These are phyloP conservation scores for Inonotus hispidus DNA, from an alignment of 1,284 basidiomycete species.

Conservation along the genomic window DNA sequence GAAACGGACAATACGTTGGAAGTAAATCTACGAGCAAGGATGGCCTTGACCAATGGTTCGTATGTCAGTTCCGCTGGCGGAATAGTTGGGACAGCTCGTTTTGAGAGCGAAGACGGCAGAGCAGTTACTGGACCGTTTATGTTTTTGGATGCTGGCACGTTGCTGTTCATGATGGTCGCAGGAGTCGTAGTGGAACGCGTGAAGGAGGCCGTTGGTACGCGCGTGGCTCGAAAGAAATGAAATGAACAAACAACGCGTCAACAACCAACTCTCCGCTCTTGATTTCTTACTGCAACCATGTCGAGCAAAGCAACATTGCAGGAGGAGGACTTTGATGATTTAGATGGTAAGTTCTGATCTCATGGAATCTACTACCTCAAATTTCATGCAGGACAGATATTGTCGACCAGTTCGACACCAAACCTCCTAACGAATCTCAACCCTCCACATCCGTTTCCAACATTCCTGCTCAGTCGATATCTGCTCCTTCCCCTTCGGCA, in stretches of 20 bases:
- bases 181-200: neutral
- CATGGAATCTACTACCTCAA: neutral
- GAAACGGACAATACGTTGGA: conserved; percentile 48
- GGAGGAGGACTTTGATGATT: conserved; percentile 70
- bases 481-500: conserved; percentile 26
- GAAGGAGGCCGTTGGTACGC: neutral
- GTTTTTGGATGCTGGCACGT: neutral
- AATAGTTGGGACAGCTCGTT: conserved; percentile 41
- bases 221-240: neutral
- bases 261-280: neutral
- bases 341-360: conserved; percentile 50
- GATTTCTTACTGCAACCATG: neutral
- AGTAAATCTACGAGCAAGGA: conserved; percentile 51
- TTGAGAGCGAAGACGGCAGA: conserved; percentile 35
- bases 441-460: neutral
- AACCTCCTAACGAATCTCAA: conserved; percentile 29
- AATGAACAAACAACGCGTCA: conserved; percentile 1
- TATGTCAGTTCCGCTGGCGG: conserved; percentile 46
- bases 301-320: conserved; percentile 17
- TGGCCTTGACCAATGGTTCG: conserved; percentile 53
- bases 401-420: conserved; percentile 42
- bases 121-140: conserved; percentile 27
- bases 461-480: neutral
- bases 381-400: conserved; percentile 39
- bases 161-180: neutral